These are phyloP conservation scores for Talaromyces verruculosus DNA, from an alignment of 2,329 filamentous ascomycete species.

Conservation along the genomic window DNA sequence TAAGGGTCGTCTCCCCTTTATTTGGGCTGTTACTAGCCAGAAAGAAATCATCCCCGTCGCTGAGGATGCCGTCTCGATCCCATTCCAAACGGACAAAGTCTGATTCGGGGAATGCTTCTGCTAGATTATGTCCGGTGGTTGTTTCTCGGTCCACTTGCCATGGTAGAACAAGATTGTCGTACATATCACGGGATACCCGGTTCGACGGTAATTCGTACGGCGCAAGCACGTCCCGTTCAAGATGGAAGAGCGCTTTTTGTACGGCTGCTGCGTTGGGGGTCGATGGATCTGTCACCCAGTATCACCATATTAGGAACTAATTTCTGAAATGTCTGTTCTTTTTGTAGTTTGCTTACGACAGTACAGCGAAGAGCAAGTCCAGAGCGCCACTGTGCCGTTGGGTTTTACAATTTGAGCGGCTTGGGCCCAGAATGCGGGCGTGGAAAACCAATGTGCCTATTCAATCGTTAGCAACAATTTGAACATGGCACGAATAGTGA, in stretches of 20 bases:
- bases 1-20: conserved; percentile 25
- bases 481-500: not conserved
- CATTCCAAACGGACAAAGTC: conserved; percentile 48
- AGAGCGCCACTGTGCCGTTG: conserved; percentile 57
- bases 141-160: not conserved
- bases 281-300: conserved; percentile 24
- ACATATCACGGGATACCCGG: conserved; percentile 41
- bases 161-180: conserved; percentile 47
- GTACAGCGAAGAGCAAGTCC: conserved; percentile 36
- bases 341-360: not conserved
- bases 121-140: conserved; percentile 18
- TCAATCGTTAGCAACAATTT: too few relatives aligned
- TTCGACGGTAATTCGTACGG: conserved; percentile 49
- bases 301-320: too few relatives aligned
- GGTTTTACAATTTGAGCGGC: conserved; percentile 52
- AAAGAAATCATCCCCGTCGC: conserved; percentile 33
- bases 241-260: conserved; percentile 42
- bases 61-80: conserved; percentile 33
- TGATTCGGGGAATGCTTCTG: conserved; percentile 41
- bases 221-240: conserved; percentile 39
- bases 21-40: conserved; percentile 14
- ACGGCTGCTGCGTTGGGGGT: conserved; percentile 46
- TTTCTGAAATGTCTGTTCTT: too few relatives aligned
- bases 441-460: conserved; percentile 59
- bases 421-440: conserved; percentile 51